phyloP scores from a whole-genome alignment of 2,329 filamentous ascomycete genomes.

The Aureobasidium vineae region DNA sequence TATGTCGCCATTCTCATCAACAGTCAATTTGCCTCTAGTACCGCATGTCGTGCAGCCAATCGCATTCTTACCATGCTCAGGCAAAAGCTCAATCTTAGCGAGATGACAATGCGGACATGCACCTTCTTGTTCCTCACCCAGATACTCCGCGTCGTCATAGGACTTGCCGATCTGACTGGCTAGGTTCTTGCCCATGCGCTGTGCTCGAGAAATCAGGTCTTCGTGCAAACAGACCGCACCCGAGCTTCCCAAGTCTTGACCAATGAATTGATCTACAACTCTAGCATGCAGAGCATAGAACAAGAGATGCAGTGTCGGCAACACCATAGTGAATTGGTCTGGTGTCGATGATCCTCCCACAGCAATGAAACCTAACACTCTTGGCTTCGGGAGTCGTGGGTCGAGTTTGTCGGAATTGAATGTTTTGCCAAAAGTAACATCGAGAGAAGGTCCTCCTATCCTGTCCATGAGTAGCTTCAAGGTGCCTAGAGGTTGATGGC shows the following conservation, averaged over 20 bases:
- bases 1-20: conserved; percentile 7
- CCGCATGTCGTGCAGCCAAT: conserved; percentile 28
- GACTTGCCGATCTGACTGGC: conserved; percentile 27
- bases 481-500: conserved; percentile 28
- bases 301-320: conserved; percentile 27
- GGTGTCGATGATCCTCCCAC: conserved; percentile 25
- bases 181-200: conserved; percentile 12
- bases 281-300: conserved; percentile 26
- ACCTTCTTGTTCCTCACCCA: conserved; percentile 17
- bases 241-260: background rate
- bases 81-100: conserved; percentile 21
- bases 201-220: background rate
- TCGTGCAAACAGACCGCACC: background rate
- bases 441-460: conserved; percentile 23
- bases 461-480: conserved; percentile 28
- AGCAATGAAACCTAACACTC: conserved; percentile 26
- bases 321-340: conserved; percentile 26
- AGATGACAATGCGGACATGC: conserved; percentile 28
- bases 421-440: conserved; percentile 18
- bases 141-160: conserved; percentile 26
- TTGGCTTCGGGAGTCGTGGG: conserved; percentile 18
- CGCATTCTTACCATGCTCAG: conserved; percentile 13
- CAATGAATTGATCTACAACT: conserved; percentile 26
- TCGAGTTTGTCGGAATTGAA: conserved; percentile 23
- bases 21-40: conserved; percentile 16